A percentile compares a stretch with the other conserved stretches of the same genome.
phyloP scores from a whole-genome alignment of 768 basidiomycete genomes.

The Trametes cubensis region DNA sequence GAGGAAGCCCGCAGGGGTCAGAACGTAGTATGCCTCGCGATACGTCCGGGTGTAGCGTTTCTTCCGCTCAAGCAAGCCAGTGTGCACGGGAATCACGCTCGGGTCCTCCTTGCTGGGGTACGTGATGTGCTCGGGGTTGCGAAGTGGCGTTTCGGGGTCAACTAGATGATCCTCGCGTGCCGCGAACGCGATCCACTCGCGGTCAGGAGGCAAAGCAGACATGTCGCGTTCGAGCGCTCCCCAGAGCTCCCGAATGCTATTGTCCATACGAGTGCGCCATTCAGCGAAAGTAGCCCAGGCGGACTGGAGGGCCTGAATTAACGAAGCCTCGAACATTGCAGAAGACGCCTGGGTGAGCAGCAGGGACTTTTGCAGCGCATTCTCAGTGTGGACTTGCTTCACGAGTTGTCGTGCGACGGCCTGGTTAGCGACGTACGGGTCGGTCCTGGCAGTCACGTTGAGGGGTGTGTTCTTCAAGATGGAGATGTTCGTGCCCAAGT shows the following conservation, averaged over 20 bases:
- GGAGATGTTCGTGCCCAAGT: constrained; percentile 86
- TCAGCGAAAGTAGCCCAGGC: constrained; percentile 98
- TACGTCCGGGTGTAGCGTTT: constrained; percentile 90
- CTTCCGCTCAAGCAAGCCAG: constrained; percentile 91
- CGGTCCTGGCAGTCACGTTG: constrained; percentile 73
- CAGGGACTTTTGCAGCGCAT: constrained; percentile 94
- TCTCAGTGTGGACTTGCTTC: constrained; percentile 96
- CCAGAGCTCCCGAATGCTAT: constrained; percentile 76
- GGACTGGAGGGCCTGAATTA: constrained; percentile 92
- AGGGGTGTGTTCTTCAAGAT: constrained; percentile 95
- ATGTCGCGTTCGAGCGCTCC: constrained; percentile 70
- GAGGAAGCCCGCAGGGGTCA: constrained; percentile 94
- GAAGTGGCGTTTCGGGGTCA: constrained; percentile 93
- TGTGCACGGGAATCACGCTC: constrained; percentile 81
- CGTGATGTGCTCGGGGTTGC: constrained; percentile 72
- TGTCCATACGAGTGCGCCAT: constrained; percentile 82
- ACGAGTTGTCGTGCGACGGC: constrained; percentile 79
- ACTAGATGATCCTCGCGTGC: constrained; percentile 93
- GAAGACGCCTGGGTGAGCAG: constrained; percentile 98
- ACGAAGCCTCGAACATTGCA: constrained; percentile 95
- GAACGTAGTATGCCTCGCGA: constrained; percentile 85
- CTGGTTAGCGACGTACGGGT: constrained; percentile 81
- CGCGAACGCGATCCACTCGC: constrained; percentile 96
- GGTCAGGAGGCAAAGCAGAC: constrained; percentile 77
- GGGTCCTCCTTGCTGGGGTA: constrained; percentile 95